Base-by-base conservation (phyloP, 495 filamentous ascomycete genomes). In the Cercophora samala region DNA sequence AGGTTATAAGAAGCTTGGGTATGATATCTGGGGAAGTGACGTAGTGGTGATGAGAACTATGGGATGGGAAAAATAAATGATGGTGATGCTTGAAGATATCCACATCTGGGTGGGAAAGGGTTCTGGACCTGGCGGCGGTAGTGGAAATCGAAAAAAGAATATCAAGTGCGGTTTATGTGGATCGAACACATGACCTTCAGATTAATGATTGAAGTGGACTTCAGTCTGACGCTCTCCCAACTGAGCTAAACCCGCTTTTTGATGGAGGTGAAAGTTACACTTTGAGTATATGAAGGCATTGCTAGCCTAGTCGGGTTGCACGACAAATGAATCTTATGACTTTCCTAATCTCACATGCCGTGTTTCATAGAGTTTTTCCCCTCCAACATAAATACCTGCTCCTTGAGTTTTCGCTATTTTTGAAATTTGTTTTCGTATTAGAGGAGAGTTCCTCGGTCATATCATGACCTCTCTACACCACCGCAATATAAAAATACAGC, bases 141-240 rank as follows among this genome's bases (percentile, higher is more conserved):
- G 18, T 22, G 32, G 19, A 51, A 62, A 32, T n/a, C 18, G 17
- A 62, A 62, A 46, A 60, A 62, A 62, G 21, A 46, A 46, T 29
- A 62, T 46, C 13, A 46, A 46, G 37, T 62, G 60, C 60, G 60
- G 60, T 62, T 62, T 62, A 18, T 62, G 60, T 62, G 60, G 60
- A 62, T 62, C 60, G 60, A 62, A 62, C 60, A 62, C 60, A 62
- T 18, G 60, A 62, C 60, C 60, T 62, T 62, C 60, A 62, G 60
- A 62, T 62, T 42, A 22, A 19, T 62, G 25, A 62, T 19, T 62
- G 60, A 62, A 62, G 60, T 62, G 24, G 32, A 62, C 60, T 42
- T 62, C 60, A 62, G 60, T 62, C 60, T 62, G 60, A 62, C 60
- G 60, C 60, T 62, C 60, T 62, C 60, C 60, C 60, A 62, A 62